These are phyloP conservation scores for Xylaria sp. DNA, from an alignment of 2,329 filamentous ascomycete species.

Conservation along the genomic window DNA sequence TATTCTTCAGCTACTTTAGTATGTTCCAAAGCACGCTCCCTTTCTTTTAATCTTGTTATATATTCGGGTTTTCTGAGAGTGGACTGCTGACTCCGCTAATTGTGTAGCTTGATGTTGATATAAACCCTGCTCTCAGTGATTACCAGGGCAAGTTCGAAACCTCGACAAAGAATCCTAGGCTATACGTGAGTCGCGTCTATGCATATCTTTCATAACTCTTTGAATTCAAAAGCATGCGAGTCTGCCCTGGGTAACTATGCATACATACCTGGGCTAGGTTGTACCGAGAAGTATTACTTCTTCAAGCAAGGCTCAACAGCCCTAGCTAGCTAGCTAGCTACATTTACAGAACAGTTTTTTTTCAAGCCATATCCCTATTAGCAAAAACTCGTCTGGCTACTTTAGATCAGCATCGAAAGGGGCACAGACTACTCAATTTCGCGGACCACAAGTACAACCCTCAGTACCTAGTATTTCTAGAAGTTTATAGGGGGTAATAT, in stretches of 20 bases:
- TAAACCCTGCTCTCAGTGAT: conserved; percentile 32
- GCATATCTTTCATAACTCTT: neutral
- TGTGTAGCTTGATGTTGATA: conserved; percentile 31
- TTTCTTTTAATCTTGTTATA: neutral
- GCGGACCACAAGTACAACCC: neutral
- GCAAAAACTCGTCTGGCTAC: neutral
- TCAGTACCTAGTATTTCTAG: neutral
- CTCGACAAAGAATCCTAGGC: conserved; percentile 31
- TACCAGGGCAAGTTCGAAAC: conserved; percentile 30
- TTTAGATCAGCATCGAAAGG: neutral
- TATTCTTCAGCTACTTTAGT: conserved; percentile 34
- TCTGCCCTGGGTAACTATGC: conserved; percentile 20
- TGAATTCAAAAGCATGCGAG: neutral
- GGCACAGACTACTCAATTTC: neutral
- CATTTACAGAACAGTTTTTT: neutral
- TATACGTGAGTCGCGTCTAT: conserved; percentile 19
- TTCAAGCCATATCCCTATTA: neutral
- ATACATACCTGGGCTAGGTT: conserved; percentile 1
- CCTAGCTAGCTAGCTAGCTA: too few species aligned
- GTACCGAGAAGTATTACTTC: conserved; percentile 1
- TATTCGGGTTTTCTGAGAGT: neutral
- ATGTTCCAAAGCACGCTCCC: neutral
- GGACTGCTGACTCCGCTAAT: neutral
- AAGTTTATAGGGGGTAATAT: neutral
- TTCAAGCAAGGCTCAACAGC: neutral